Percentiles rank a stretch among this genome's conserved stretches.
Conservation (phyloP, 1,284 basidiomycete species). For the Grifola frondosa region DNA sequence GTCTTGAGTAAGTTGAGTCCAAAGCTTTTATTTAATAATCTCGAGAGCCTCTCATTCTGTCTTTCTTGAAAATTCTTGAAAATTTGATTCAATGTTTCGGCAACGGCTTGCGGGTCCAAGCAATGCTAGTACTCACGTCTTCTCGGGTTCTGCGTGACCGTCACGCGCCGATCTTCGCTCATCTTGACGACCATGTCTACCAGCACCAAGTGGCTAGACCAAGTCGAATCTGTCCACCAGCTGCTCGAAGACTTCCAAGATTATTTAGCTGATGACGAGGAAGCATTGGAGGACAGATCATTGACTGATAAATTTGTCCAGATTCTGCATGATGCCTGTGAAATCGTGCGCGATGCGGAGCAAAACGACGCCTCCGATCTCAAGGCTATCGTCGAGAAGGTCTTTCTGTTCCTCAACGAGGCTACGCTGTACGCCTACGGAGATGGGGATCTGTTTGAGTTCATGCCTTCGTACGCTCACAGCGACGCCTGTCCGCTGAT, state of each 20-base stretch:
- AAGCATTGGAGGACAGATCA: conserved; percentile 6
- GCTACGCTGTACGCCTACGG: conserved; percentile 19
- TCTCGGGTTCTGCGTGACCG: neutral
- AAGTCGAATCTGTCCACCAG: conserved; percentile 1
- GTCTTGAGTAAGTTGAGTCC: too few species aligned
- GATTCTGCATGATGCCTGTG: conserved; percentile 12
- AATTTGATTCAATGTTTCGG: too few species aligned
- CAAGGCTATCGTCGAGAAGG: conserved; percentile 30
- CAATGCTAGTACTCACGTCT: neutral
- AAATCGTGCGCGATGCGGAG: conserved; percentile 13
- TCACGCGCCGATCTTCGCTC: neutral
- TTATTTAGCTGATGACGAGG: too few species aligned
- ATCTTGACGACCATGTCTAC: conserved; percentile 4
- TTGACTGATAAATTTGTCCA: conserved; percentile 2
- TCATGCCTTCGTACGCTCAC: conserved; percentile 35
- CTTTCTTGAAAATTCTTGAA: too few species aligned
- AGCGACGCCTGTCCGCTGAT: conserved; percentile 10
- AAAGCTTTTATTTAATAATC: too few species aligned
- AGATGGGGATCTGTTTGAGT: conserved; percentile 14
- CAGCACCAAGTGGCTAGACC: conserved; percentile 1
- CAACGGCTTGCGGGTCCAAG: too few species aligned
- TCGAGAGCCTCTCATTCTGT: too few species aligned
- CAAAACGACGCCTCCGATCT: neutral
- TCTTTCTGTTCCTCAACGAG: conserved; percentile 19
- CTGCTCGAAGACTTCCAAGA: conserved; percentile 8